phyloP scores from a whole-genome alignment of 352 stramenopile genomes.

The Pythium myriotylum region DNA sequence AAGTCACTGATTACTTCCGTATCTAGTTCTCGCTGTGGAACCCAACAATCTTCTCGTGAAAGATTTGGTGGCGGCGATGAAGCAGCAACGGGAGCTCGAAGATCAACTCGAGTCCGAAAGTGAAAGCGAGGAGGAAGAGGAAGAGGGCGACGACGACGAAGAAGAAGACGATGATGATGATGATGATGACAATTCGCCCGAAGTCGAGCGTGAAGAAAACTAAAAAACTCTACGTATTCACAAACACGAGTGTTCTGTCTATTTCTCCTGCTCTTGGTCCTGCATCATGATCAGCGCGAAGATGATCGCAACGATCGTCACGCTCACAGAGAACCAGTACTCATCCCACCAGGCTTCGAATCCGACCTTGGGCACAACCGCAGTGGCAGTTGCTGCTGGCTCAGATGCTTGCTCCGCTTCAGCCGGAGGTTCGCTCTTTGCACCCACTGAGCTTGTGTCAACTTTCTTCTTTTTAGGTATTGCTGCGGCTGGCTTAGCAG shows the following conservation, averaged over 20 bases:
- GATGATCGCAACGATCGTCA: slow-evolving; percentile 28
- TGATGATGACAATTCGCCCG: slow-evolving; percentile 24
- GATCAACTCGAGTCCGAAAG: slow-evolving; percentile 45
- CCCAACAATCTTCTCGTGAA: slow-evolving; percentile 66
- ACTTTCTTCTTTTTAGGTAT: slow-evolving; percentile 7
- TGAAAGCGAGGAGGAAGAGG: slow-evolving; percentile 62
- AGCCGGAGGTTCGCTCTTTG: slow-evolving; percentile 2
- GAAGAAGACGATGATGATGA: slow-evolving; percentile 43
- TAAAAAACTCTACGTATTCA: slow-evolving; percentile 19
- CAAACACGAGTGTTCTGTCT: slow-evolving; percentile 7
- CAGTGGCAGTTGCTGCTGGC: slow-evolving; percentile 12
- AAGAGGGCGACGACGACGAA: slow-evolving; percentile 57
- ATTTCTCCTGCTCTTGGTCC: slow-evolving; percentile 15
- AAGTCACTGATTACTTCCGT: background rate
- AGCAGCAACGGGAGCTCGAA: slow-evolving; percentile 54
- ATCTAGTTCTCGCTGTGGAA: slow-evolving; percentile 55
- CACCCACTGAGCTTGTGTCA: background rate
- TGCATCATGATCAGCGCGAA: slow-evolving; percentile 25
- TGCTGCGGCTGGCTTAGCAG: background rate
- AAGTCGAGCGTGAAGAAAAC: slow-evolving; percentile 29
- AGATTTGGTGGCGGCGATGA: slow-evolving; percentile 64
- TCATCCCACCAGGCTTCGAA: slow-evolving; percentile 30
- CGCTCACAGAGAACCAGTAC: slow-evolving; percentile 32
- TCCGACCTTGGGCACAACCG: background rate
- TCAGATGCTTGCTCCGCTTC: slow-evolving; percentile 10